phyloP scores from a whole-genome alignment of 768 basidiomycete species.

The Boletus coccyginus region DNA sequence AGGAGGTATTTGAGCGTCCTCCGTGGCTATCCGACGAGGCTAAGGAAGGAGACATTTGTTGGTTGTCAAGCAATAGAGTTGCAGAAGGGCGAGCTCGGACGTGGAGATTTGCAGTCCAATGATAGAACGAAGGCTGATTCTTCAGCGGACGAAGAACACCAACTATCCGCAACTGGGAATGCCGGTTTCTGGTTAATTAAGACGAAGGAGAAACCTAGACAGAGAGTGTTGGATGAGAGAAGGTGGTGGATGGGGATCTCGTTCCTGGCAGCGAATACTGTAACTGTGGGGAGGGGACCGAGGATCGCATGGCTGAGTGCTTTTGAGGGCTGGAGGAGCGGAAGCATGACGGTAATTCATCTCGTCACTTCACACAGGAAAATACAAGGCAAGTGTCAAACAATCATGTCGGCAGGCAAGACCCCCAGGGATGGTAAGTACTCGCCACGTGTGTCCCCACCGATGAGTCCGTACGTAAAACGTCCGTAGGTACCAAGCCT shows the following conservation, averaged over 20 bases:
- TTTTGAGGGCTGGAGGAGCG: constrained; percentile 23
- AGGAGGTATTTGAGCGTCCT: constrained; percentile 28
- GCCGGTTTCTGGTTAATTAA: constrained; percentile 13
- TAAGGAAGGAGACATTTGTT: constrained; percentile 32
- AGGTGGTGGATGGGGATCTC: constrained; percentile 3
- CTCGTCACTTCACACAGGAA: constrained; percentile 29
- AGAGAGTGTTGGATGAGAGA: constrained; percentile 13
- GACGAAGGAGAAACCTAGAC: not conserved
- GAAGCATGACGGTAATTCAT: constrained; percentile 22
- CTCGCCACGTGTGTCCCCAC: constrained; percentile 25
- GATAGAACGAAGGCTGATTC: constrained; percentile 20
- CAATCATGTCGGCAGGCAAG: constrained; percentile 16
- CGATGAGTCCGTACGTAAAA: constrained; percentile 5
- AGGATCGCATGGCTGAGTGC: constrained; percentile 2
- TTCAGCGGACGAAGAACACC: constrained; percentile 18
- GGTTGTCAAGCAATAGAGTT: constrained; percentile 31
- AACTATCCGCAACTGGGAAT: constrained; percentile 14
- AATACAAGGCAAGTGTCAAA: constrained; percentile 19
- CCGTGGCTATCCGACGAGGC: constrained; percentile 6
- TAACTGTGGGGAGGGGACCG: not conserved
- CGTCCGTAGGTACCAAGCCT: not conserved
- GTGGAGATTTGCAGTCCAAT: constrained; percentile 31
- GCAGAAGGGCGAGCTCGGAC: constrained; percentile 15
- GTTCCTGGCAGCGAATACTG: constrained; percentile 11
- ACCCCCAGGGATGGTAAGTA: constrained; percentile 1